Evolutionary conservation across 768 basidiomycete genomes (phyloP).

Genomic region (Gelatoporia subvermispora): DNA sequence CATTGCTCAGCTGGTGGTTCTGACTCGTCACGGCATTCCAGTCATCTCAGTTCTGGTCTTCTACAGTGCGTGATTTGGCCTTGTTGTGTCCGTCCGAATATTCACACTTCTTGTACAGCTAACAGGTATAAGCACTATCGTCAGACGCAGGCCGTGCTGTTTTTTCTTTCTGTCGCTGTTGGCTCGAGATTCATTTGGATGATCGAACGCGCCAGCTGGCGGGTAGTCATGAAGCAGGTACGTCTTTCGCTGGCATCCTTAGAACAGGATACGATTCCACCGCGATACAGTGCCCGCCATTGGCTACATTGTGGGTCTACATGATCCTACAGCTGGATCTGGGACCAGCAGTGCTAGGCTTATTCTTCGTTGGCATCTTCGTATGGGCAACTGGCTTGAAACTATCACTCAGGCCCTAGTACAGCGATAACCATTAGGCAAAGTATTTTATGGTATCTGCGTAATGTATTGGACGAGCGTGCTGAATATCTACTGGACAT

Average conservation of each 20-base stretch:
- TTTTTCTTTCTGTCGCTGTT: constrained; percentile 49
- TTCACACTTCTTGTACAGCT: constrained; percentile 38
- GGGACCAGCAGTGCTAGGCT: constrained; percentile 51
- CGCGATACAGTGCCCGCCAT: constrained; percentile 57
- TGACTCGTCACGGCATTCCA: constrained; percentile 22
- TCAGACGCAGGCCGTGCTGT: constrained; percentile 51
- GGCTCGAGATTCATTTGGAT: constrained; percentile 70
- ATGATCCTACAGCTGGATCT: constrained; percentile 67
- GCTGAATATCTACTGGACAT: constrained; percentile 2
- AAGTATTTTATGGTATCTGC: too few relatives aligned
- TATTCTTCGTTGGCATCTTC: constrained; percentile 49
- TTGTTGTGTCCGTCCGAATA: background rate
- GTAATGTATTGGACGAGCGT: background rate
- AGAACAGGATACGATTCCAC: constrained; percentile 1
- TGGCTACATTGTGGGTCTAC: constrained; percentile 78
- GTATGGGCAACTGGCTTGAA: constrained; percentile 61
- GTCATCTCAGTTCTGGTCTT: constrained; percentile 74
- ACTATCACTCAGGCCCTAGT: constrained; percentile 22
- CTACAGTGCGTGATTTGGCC: constrained; percentile 47
- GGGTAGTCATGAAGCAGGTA: constrained; percentile 73
- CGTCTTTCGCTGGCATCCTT: constrained; percentile 1
- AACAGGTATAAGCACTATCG: constrained; percentile 56
- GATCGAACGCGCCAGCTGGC: constrained; percentile 65
- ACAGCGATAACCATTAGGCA: background rate
- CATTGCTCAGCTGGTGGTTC: background rate